Percentiles rank a stretch among this genome's conserved stretches.
phyloP scores from a whole-genome alignment of 2,329 filamentous ascomycete genomes.

The Penicillium sp. region DNA sequence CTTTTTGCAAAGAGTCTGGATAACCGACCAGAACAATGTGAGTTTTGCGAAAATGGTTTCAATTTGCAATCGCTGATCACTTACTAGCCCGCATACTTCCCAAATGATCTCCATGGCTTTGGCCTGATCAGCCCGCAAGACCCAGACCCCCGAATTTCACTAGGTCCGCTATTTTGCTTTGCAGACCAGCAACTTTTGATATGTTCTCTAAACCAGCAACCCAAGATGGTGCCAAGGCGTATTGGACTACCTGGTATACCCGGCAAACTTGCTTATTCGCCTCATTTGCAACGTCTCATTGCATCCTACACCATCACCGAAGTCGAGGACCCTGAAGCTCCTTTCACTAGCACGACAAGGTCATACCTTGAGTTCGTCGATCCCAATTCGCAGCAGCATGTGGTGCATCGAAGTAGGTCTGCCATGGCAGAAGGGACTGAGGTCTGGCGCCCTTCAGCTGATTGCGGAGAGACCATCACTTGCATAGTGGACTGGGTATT shows the following conservation, averaged over 20 bases:
- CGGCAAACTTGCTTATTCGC: constrained; percentile 43
- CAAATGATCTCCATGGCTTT: constrained; percentile 33
- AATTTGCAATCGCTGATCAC: constrained; percentile 13
- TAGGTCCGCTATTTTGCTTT: constrained; percentile 45
- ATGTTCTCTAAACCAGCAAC: constrained; percentile 42
- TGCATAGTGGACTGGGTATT: constrained; percentile 41
- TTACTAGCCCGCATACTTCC: constrained; percentile 35
- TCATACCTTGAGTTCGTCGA: constrained; percentile 39
- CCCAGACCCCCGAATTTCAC: constrained; percentile 24
- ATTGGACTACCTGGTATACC: constrained; percentile 40
- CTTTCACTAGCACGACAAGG: constrained; percentile 29
- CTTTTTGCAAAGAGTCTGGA: constrained; percentile 34
- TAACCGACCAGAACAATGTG: constrained; percentile 41
- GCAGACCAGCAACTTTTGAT: constrained; percentile 45
- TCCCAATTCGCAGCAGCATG: constrained; percentile 28
- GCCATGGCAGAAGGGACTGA: constrained; percentile 22
- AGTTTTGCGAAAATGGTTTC: constrained; percentile 11
- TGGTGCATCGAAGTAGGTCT: constrained; percentile 9
- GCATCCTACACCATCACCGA: constrained; percentile 41
- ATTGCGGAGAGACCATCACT: constrained; percentile 37
- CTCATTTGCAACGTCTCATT: constrained; percentile 44
- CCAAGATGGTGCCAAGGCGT: constrained; percentile 39
- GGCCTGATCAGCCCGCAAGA: constrained; percentile 29
- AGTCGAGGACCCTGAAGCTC: constrained; percentile 22
- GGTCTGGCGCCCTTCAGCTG: constrained; percentile 2